Evolutionary conservation across 1,284 basidiomycete genomes (phyloP), one percentile per base, ranked within the genome.

Genomic region (Dichomitus squalens): DNA sequence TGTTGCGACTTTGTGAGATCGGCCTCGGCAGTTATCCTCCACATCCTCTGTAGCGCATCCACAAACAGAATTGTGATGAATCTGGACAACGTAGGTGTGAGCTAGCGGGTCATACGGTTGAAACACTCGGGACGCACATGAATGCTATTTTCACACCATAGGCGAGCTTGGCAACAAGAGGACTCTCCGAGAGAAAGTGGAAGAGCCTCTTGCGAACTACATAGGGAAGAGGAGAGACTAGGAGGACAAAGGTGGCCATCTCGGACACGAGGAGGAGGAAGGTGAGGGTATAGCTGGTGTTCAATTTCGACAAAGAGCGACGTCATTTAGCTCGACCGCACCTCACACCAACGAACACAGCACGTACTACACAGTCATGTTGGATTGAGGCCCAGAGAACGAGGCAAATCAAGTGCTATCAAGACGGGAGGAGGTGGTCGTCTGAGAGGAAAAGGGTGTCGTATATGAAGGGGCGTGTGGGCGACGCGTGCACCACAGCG

Each of bases 21-120:
- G 0, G 84, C 76, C 74, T 94, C 90, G 4, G 85, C 81, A 16
- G 88, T 87, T 36, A 96, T 88, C 57, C 93, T 86, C 78, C 91
- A 86, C 92, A 97, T 96, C 63, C 95, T 84, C 75, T 98, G 95
- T 40, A 96, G 79, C 25, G 96, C 94, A 66, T 98, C 95, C n/a
- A 86, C 78, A 66, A 95, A 94, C 41, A 93, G 77, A 7, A 98
- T 85, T 1, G 79, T 92, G 0, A 97, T 88, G 68, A 96, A 97
- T 63, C 93, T 95, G 66, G 18, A 53, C 12, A 16, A 14, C 23
- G 18, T 31, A n/a, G 18, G 57, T n/a, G 35, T 31, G 18, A 31
- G 55, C 29, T 31, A 39, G 34, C 43, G 53, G 49, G 12, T 54
- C 8, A 35, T 12, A 11, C 18, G 33, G 50, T 53, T 49, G 51